Conservation (phyloP, 176 grass and related monocot species). For the Carex littledalei region DNA sequence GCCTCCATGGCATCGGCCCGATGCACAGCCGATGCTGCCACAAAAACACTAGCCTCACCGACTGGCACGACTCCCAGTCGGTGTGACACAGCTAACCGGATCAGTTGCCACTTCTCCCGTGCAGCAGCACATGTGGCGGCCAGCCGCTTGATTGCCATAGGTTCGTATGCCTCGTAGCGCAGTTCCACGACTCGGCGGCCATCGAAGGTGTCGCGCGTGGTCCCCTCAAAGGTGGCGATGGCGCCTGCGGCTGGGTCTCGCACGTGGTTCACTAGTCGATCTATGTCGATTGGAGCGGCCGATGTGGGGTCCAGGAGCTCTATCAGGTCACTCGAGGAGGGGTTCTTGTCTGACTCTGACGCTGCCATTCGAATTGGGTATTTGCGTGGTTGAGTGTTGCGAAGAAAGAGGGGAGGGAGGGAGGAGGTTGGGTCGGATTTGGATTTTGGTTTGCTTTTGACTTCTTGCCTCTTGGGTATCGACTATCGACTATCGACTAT, state of each 20-base stretch:
- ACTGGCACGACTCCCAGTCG: conserved; percentile 52
- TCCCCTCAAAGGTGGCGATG: conserved; percentile 93
- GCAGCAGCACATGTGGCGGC: conserved; percentile 44
- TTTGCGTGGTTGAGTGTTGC: not conserved
- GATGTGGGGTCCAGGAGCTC: conserved; percentile 62
- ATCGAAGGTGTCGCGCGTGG: conserved; percentile 72
- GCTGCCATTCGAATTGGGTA: conserved; percentile 10
- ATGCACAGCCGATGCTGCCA: conserved; percentile 72
- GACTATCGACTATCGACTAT: not conserved
- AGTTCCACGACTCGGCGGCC: conserved; percentile 81
- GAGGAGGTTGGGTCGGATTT: not conserved
- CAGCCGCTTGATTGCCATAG: conserved; percentile 67
- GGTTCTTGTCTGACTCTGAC: not conserved
- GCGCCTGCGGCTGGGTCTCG: conserved; percentile 75
- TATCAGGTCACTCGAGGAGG: conserved; percentile 27
- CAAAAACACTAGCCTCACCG: conserved; percentile 86
- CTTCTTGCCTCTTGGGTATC: not conserved
- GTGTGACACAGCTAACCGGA: conserved; percentile 68
- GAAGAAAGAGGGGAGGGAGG: conserved; percentile 25
- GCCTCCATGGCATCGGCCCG: conserved; percentile 89
- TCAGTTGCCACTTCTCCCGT: conserved; percentile 39
- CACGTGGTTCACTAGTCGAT: conserved; percentile 63
- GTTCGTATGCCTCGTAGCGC: conserved; percentile 76
- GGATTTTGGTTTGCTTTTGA: not conserved
- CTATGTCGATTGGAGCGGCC: conserved; percentile 38